Conservation (phyloP, 257 asterid species). For the Solanum etuberosum region DNA sequence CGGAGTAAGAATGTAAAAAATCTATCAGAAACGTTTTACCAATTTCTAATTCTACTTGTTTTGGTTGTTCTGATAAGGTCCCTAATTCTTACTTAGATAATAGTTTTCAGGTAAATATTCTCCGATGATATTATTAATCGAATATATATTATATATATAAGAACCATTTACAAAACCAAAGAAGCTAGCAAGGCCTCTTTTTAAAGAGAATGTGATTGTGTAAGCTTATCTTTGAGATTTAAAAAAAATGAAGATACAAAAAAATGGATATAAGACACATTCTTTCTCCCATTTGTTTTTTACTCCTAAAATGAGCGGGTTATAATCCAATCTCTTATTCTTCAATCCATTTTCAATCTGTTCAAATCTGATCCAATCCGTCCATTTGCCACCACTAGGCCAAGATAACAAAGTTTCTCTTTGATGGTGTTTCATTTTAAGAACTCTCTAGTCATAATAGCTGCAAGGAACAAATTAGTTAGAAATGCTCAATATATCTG, state of each 20-base stretch:
- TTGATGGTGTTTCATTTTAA: neutral
- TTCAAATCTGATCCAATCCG: neutral
- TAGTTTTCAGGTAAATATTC: too few species aligned
- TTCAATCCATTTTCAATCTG: neutral
- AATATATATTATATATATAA: too few species aligned
- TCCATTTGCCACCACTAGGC: neutral
- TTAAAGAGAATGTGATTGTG: neutral
- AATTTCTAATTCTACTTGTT: too few species aligned
- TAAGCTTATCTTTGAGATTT: neutral
- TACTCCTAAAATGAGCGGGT: neutral
- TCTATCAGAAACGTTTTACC: neutral
- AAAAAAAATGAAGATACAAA: neutral
- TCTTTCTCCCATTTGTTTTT: neutral
- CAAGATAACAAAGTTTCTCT: neutral
- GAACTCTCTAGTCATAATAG: neutral
- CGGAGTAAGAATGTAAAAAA: neutral
- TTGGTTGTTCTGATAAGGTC: too few species aligned
- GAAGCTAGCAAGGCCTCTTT: neutral
- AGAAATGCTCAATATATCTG: neutral
- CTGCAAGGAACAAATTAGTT: neutral
- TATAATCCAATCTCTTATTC: neutral
- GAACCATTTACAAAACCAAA: neutral
- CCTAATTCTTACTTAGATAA: neutral
- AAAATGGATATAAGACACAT: too few species aligned
- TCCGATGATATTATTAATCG: too few species aligned